These are phyloP conservation scores for Chaetomiaceae sp. DNA, from an alignment of 2,329 filamentous ascomycete genomes.

Conservation along the genomic window DNA sequence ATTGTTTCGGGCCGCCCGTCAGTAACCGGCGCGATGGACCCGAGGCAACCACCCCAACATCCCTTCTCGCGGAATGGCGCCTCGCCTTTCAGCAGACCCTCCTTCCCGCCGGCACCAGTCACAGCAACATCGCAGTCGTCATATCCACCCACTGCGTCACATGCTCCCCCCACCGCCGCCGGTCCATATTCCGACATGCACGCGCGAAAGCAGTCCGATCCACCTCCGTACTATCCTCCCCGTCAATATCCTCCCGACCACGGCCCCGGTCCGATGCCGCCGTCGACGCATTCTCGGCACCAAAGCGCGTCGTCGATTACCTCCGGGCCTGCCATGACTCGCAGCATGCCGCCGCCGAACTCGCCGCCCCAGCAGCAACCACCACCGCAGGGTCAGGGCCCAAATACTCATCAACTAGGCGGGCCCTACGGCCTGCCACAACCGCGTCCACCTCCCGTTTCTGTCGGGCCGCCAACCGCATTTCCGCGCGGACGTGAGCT, in stretches of 20 bases:
- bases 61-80: constrained; percentile 33
- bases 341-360: constrained; percentile 43
- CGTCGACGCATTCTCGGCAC: constrained; percentile 38
- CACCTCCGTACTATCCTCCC: constrained; percentile 36
- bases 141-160: constrained; percentile 11
- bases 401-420: constrained; percentile 30
- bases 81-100: constrained; percentile 31
- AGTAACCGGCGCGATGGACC: constrained; percentile 29
- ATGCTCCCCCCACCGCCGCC: constrained; percentile 21
- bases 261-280: constrained; percentile 26
- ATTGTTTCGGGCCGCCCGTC: constrained; percentile 8
- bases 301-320: constrained; percentile 43
- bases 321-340: constrained; percentile 34
- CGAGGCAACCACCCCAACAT: constrained; percentile 32
- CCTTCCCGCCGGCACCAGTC: constrained; percentile 24
- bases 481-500: constrained; percentile 49
- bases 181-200: constrained; percentile 30
- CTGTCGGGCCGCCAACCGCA: constrained; percentile 40
- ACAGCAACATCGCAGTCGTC: constrained; percentile 20
- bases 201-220: constrained; percentile 40
- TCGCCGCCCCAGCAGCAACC: constrained; percentile 36
- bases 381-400: constrained; percentile 22
- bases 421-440: constrained; percentile 42
- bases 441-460: constrained; percentile 40
- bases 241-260: constrained; percentile 33